Base-by-base conservation (phyloP, 164 flowering plant genomes). In the Houttuynia cordata region DNA sequence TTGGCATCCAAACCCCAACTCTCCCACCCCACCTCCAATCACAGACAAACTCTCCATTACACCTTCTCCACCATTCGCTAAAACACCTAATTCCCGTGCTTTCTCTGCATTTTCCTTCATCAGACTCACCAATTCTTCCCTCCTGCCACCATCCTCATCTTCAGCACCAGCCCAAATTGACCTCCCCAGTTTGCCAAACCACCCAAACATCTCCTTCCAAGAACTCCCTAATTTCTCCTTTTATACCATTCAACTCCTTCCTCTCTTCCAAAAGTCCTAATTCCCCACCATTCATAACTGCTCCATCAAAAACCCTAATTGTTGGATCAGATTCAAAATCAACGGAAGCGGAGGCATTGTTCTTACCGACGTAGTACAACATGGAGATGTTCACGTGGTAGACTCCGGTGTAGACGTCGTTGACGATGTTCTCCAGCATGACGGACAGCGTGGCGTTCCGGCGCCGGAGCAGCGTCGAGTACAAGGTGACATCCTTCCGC, bases 401-500 rank as follows among this genome's bases (percentile, higher is more conserved):
- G 63, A 87, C 67, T 51, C 92, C 98, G 49, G 91, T 85, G 66
- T 62, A 81, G 20, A 65, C 83, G 17, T 76, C 76, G 64, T 83
- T 75, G n/a, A 91, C 87, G 30, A 81, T 10, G 68, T 92, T 92
- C 63, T 87, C 96, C 19, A 92, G 86, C 93, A 85, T 88, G 67
- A 92, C 72, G 0, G 87, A 65, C 56, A 88, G 68, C 15, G 78
- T 69, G 58, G 82, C 63, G 51, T 78, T 64, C 7, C 76, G 57
- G n/a, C 61, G 67, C 0, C 19, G 17, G 24, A 91, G 67, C 30
- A 88, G 75, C 3, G 90, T 82, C 49, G 82, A 62, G 73, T 86
- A 88, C 76, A 78, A 76, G 22, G 88, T 82, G 45, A 91, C 70
- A 53, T 91, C 97, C 74, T 91, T 91, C 15, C 79, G 75, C 56